Evolutionary conservation across 2,329 filamentous ascomycete species (phyloP).

Genomic region (Colletotrichum plurivorum): DNA sequence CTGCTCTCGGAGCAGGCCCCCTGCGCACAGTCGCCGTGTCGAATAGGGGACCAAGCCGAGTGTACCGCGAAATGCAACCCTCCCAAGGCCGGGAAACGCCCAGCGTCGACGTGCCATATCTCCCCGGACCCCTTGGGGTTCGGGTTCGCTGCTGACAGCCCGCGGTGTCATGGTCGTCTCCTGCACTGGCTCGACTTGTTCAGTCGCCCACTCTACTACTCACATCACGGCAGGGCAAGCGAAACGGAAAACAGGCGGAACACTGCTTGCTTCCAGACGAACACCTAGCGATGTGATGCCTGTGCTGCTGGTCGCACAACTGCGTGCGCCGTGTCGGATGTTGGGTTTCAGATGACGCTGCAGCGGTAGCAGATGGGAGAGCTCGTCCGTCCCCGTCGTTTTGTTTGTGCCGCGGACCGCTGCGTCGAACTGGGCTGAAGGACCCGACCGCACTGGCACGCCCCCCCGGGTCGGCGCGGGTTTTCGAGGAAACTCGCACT

Average conservation of each 20-base stretch:
- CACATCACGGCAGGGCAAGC: background rate
- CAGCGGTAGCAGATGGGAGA: conserved; percentile 16
- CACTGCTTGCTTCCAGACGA: conserved; percentile 4
- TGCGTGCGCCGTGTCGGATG: conserved; percentile 27
- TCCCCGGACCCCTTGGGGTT: too few relatives aligned
- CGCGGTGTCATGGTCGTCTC: too few relatives aligned
- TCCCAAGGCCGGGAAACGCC: background rate
- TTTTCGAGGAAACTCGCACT: conserved; percentile 23
- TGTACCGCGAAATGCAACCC: conserved; percentile 10
- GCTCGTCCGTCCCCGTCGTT: conserved; percentile 3
- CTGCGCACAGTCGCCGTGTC: conserved; percentile 24
- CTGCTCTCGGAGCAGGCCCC: conserved; percentile 27
- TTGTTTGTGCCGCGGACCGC: conserved; percentile 34
- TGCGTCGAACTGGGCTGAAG: conserved; percentile 20
- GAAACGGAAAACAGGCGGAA: background rate
- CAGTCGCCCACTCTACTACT: too few relatives aligned
- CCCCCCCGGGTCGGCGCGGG: conserved; percentile 29
- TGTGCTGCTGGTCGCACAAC: conserved; percentile 21
- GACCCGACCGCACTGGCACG: conserved; percentile 25
- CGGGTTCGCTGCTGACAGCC: too few relatives aligned
- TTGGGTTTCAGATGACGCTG: conserved; percentile 37
- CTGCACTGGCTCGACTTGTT: too few relatives aligned
- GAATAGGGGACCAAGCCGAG: conserved; percentile 26
- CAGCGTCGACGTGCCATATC: too few relatives aligned
- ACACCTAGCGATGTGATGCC: conserved; percentile 3